Evolutionary conservation across 2,329 filamentous ascomycete species (phyloP), one percentile per base, ranked within the genome.

Genomic region (Coniochaeta sp.): DNA sequence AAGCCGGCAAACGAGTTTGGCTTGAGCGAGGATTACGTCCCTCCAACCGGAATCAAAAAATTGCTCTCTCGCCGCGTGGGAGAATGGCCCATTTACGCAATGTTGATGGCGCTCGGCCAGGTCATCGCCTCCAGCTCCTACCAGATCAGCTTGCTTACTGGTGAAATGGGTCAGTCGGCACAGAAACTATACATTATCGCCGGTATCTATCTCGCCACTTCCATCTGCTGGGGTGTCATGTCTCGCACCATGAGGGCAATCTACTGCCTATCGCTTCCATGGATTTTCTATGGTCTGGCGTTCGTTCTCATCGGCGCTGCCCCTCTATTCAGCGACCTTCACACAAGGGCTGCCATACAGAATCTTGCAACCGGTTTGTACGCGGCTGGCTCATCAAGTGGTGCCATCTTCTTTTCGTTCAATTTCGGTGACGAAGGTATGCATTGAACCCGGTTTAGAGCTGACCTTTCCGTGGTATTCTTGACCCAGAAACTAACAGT

Each of bases 111-210:
- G 87, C 68, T 83, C 87, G 82, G 83, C 24, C 84, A 87, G 66
- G 84, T 87, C 60, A 81, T 87, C 56, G 82, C 84, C 2, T 81
- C 83, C 57, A 87, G 87, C 69, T 86, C 83, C 0, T 87, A 87
- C 70, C 86, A 88, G 67, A 83, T 88, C 67, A 86, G 84, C 0
- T 76, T 88, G 19, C 76, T 88, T 36, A 85, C 83, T 0, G 85
- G 85, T 19, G 79, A 83, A 63, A 74, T 85, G 31, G 84, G 84
- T 62, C 77, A 87, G 67, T 77, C 79, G 1, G 81, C 84, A 9
- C 70, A 73, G 8, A 67, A 83, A 64, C 74, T 87, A 0, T 87
- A 87, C 68, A 74, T 77, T 43, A 81, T 86, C 43, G 83, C 83
- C 1, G 78, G 76, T 12, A 80, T 85, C 47, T 87, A 87, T 64